These are phyloP conservation scores for Boletellus sp. DNA, from an alignment of 1,284 basidiomycete genomes.

Conservation along the genomic window DNA sequence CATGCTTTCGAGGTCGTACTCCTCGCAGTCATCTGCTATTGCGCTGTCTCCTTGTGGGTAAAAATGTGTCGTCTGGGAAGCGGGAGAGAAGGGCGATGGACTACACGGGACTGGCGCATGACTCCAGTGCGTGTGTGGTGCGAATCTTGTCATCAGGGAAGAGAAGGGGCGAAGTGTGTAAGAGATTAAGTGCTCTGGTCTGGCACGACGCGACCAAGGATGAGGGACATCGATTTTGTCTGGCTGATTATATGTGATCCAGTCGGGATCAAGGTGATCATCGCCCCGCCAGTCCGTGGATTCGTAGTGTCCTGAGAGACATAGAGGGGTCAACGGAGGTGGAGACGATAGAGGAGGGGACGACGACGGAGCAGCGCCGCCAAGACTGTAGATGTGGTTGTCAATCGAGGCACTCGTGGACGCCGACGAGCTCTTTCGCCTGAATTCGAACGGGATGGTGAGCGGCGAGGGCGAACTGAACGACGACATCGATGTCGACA, in stretches of 20 bases:
- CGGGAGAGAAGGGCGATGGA: constrained; percentile 1
- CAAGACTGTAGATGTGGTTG: not conserved
- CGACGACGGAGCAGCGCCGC: constrained; percentile 4
- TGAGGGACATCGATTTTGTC: not conserved
- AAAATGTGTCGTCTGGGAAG: not conserved
- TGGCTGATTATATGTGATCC: not conserved
- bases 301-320: constrained; percentile 5
- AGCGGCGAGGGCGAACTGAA: constrained; percentile 7
- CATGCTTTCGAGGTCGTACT: constrained; percentile 33
- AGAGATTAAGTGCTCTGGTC: not conserved
- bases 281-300: constrained; percentile 4
- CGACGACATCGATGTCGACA: constrained; percentile 28
- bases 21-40: constrained; percentile 22
- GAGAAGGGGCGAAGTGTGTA: constrained; percentile 15
- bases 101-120: not conserved
- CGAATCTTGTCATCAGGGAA: constrained; percentile 18
- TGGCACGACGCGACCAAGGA: constrained; percentile 4
- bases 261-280: not conserved
- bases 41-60: constrained; percentile 12
- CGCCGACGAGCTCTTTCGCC: constrained; percentile 21
- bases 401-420: constrained; percentile 10
- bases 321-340: constrained; percentile 16
- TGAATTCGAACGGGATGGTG: constrained; percentile 15
- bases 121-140: constrained; percentile 1
- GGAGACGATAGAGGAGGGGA: constrained; percentile 21